Base-by-base conservation (phyloP, 129 eudicot species). In the Glebionis coronaria region DNA sequence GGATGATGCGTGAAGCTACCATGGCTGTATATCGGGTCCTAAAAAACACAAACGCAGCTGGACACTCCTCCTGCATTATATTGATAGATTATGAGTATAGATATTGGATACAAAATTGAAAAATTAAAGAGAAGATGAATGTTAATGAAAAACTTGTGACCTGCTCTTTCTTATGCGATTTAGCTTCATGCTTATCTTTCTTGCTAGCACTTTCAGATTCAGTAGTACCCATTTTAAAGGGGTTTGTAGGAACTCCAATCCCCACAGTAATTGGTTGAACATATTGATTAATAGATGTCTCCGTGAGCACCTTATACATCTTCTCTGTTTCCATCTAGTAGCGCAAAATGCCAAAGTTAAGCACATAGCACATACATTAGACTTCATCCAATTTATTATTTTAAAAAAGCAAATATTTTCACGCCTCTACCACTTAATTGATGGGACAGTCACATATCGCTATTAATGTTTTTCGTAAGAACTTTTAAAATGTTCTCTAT, bases 11-110 rank as follows among this genome's bases (percentile, higher is more conserved):
- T 51, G 95, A 78, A 67, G 95, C 96, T 73, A 89, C 85, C 75
- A 89, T 68, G 58, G 98, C 98, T 68, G 96, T 95, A 79, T 88
- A 88, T 5, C 98, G 95, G 13, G 96, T 85, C 73, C 83, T 88
- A 76, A 92, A 92, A 73, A 92, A 88, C 56, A 92, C 87, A 44
- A 92, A 79, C 19, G 95, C 98, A 69, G 98, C 86, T 73, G 89
- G 86, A 75, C 87, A 80, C 76, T 92, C 98, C 98, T 92, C 98
- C 98, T 92, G 84, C 65, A 73, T 54, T 52, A 77, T 70, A 49
- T 68, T 54, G 8, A 10, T 44, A 44, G 12, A 63, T 45, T 11
- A 49, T 49, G 16, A 49, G 5, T 9, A n/a, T 52, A 59, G 49
- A 54, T 3, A 20, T 13, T 4, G 8, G 18, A 63, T 38, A 53